phyloP scores from a whole-genome alignment of 352 stramenopile genomes.

The Phytophthora europaea region DNA sequence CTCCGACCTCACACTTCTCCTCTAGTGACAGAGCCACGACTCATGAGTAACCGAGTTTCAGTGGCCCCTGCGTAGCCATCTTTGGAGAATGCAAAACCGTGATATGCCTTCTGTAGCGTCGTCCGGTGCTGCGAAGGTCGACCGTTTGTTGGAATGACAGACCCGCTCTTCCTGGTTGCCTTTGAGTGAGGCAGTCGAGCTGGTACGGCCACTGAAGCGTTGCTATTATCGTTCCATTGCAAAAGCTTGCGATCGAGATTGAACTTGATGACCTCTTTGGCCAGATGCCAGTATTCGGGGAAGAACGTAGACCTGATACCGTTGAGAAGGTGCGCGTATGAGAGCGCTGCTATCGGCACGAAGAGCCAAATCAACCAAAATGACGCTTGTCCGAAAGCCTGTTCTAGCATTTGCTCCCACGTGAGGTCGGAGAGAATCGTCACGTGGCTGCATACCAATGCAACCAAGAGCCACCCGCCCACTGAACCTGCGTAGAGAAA shows the following conservation, averaged over 20 bases:
- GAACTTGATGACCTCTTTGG: constrained; percentile 82
- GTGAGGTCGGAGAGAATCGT: constrained; percentile 70
- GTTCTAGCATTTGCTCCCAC: constrained; percentile 79
- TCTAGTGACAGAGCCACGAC: constrained; percentile 45
- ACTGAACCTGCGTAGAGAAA: constrained; percentile 72
- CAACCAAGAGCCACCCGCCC: constrained; percentile 69
- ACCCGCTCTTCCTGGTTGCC: constrained; percentile 38
- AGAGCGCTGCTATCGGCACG: constrained; percentile 61
- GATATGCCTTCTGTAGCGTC: constrained; percentile 54
- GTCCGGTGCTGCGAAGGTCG: constrained; percentile 29
- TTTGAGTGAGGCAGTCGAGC: constrained; percentile 25
- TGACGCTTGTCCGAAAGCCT: constrained; percentile 56
- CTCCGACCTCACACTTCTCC: constrained; percentile 14
- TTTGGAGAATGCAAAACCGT: constrained; percentile 82
- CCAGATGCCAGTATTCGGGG: constrained; percentile 84
- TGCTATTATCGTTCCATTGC: constrained; percentile 74
- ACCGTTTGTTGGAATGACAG: constrained; percentile 46
- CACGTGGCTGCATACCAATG: constrained; percentile 63
- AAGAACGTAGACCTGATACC: constrained; percentile 68
- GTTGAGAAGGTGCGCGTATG: constrained; percentile 62
- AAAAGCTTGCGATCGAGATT: constrained; percentile 63
- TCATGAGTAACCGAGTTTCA: constrained; percentile 66
- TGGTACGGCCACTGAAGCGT: constrained; percentile 59
- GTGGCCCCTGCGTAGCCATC: constrained; percentile 63
- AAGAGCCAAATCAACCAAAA: constrained; percentile 78